Evolutionary conservation across 2,329 filamentous ascomycete genomes (phyloP), one percentile per base, ranked within the genome.

Genomic region (Botrytis cinerea): DNA sequence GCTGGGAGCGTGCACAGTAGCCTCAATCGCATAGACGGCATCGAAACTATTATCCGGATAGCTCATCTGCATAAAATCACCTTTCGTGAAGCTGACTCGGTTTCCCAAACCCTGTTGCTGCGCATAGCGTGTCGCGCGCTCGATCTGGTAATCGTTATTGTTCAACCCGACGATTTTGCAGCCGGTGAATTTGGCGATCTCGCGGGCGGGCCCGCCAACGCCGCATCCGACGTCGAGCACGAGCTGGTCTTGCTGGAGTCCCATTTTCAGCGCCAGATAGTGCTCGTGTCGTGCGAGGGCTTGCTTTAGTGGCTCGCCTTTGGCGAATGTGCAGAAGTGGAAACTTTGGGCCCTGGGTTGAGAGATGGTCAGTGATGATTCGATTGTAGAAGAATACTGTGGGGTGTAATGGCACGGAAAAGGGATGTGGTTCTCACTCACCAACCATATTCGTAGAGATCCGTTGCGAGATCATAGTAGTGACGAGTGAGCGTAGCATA

Each of bases 351-450:
- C n/a, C 48, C 48, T 54, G 48, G 5, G 16, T 16, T 3, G 43
- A 16, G 43, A 5, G 25, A 16, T 6, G 48, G 25, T 54, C 7
- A 54, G 48, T 48, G 46, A 0, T 48, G 46, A 3, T 22, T 7
- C 22, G 46, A 25, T 48, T 1, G 20, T 7, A 10, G 20, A 25
- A 10, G 0, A 1, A 4, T 14, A 12, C 10, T 48, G 46, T 22
- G 8, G 25, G 7, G 25, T n/a, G 0, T 25, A 4, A 16, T 54
- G 48, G 0, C 25, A 2, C 25, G 6, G 25, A 4, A 14, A 14
- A 10, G 25, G 2, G 4, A 14, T 14, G 48, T 54, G 12, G 0
- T 54, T 54, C 48, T 54, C 25, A 54, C 48, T 54, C 25, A 54
- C 48, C 48, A 54, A 14, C 48, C 48, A 1, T 54, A 54, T 54